Percentiles rank a stretch among this genome's conserved stretches.
Conservation (phyloP, 2,329 filamentous ascomycete genomes). For the Colletotrichum nymphaeae region DNA sequence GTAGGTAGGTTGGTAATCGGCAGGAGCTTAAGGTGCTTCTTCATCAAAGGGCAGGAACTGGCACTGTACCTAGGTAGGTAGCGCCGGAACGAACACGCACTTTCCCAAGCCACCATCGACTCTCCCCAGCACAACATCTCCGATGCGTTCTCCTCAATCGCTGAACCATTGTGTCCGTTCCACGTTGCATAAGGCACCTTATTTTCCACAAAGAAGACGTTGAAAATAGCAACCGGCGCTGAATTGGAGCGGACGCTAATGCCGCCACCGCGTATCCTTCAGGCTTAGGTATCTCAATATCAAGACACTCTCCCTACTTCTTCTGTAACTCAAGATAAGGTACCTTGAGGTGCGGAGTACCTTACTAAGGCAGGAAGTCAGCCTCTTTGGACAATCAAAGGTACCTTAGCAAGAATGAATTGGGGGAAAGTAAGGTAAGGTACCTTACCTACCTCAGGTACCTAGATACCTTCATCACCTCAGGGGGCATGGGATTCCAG, state of each 20-base stretch:
- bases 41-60: background rate
- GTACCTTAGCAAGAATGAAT: too few relatives aligned
- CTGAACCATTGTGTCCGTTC: background rate
- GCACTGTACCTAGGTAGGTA: background rate
- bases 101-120: background rate
- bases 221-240: background rate
- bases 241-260: background rate
- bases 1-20: too few relatives aligned
- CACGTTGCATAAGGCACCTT: background rate
- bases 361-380: too few relatives aligned
- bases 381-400: too few relatives aligned
- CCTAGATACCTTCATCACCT: too few relatives aligned
- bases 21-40: background rate
- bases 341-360: too few relatives aligned
- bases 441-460: too few relatives aligned
- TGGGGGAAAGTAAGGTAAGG: too few relatives aligned
- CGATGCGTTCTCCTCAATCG: background rate
- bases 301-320: too few relatives aligned
- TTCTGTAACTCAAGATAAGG: too few relatives aligned
- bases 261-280: slow-evolving; percentile 9
- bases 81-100: background rate
- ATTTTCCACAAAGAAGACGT: background rate
- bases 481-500: background rate
- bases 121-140: background rate
- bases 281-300: background rate